Conservation (phyloP, 129 eudicot genomes). For the Scalesia atractyloides region DNA sequence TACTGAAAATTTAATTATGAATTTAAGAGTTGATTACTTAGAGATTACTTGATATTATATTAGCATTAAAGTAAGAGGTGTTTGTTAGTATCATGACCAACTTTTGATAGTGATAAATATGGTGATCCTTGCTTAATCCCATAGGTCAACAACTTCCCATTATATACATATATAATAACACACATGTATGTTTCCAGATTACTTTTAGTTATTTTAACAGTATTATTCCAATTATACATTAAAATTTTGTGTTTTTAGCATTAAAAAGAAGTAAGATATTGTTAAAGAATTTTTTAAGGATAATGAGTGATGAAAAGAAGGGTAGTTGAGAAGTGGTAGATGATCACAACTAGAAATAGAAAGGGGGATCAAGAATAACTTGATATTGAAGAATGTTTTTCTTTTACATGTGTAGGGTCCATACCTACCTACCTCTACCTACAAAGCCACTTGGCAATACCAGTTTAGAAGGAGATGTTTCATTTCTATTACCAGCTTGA, state of each 20-base stretch:
- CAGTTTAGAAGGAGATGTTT: slow-evolving; percentile 35
- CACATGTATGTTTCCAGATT: slow-evolving; percentile 1
- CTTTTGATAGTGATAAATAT: slow-evolving; percentile 37
- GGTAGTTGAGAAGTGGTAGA: slow-evolving; percentile 31
- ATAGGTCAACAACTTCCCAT: slow-evolving; percentile 4
- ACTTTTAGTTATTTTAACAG: background rate
- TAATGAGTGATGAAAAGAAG: slow-evolving; percentile 14
- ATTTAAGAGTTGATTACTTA: slow-evolving; percentile 35
- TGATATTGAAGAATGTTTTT: slow-evolving; percentile 35
- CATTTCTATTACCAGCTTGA: slow-evolving; percentile 37
- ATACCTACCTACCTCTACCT: slow-evolving; percentile 25
- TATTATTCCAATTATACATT: background rate
- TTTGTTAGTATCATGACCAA: slow-evolving; percentile 32
- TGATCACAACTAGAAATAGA: slow-evolving; percentile 20
- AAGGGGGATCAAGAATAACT: slow-evolving; percentile 21
- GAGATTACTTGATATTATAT: slow-evolving; percentile 34
- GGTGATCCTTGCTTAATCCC: slow-evolving; percentile 34
- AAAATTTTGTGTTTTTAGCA: background rate
- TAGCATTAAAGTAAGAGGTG: slow-evolving; percentile 33
- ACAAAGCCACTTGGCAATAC: slow-evolving; percentile 21
- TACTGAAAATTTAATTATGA: background rate
- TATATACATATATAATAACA: background rate
- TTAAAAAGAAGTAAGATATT: background rate
- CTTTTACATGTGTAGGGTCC: slow-evolving; percentile 13
- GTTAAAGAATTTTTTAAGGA: background rate